Base-by-base conservation (phyloP, 139 green algal genomes). In the Auxenochlorella protothecoides region DNA sequence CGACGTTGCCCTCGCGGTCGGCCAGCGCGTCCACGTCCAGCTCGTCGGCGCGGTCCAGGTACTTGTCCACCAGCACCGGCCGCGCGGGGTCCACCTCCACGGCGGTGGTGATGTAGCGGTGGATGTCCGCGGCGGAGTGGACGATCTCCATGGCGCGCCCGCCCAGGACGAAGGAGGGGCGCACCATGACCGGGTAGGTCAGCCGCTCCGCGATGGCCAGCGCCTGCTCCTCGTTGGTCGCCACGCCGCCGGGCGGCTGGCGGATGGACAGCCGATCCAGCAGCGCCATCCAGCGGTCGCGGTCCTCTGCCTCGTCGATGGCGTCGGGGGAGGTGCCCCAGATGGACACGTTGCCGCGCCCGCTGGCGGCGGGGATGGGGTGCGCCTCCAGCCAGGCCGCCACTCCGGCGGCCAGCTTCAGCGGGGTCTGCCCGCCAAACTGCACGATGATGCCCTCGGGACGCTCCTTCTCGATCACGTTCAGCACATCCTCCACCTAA, bases 401-500 rank as follows among this genome's bases (percentile, higher is more conserved):
- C 72, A 99, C 83, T 27, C 72, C 83, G 6, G 84, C 89, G 51
- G 91, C 88, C 15, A 98, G 89, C 79, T 93, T 96, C 52, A 99
- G 85, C 3, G 95, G 95, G 55, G 95, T 99, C 89, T 99, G 95
- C 27, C 95, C 95, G 9, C 95, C 95, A 84, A 99, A 99, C 89
- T 97, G 93, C 73, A 98, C 92, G 66, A 99, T 98, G 85, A 99
- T 96, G 77, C 95, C 95, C 68, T 99, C 92, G 7, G 94, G 94
- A 9, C 92, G 78, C 85, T 98, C 93, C 73, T 79, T 82, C 69
- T 97, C 91, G 56, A 98, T 90, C 15, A 99, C 92, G 76, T 98
- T 98, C 27, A 99, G 82, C 76, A 98, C 93, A 73, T 98, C 93
- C 85, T 95, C 89, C 0, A 94, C 72, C 68, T 72, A 64, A 9